Base-by-base conservation (phyloP, 345 rosid species). In the Rhodamnia rubescens region DNA sequence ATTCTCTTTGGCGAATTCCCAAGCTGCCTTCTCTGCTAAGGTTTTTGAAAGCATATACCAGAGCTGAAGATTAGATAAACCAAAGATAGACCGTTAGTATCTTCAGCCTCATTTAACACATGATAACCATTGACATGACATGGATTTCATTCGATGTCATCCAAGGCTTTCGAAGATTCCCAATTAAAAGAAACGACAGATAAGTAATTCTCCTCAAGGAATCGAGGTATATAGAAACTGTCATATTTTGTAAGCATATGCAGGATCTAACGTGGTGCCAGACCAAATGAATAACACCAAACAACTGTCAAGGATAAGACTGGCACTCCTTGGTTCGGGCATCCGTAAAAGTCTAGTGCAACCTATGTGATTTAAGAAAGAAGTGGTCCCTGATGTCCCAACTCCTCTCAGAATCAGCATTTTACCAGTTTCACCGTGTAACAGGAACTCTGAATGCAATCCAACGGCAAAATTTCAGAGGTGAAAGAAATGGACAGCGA, bases 1-100 rank as follows among this genome's bases (percentile, higher is more conserved):
- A 27, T 90, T 89, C 83, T 91, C 91, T 83, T 89, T 83, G n/a
- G 90, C 36, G 83, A 88, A 89, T 84, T 88, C 83, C 91, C 92
- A 91, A 13, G 92, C 93, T 84, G 90, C 92, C 50, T 88, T 83
- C 86, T 92, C 93, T 1, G 93, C 92, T 87, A 89, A 88, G 16
- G 88, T 91, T 86, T 92, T 92, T 52, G 91, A 58, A 18, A 92
- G 89, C 29, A 49, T 2, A 85, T 92, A 91, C 91, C 92, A 91
- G 5, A 15, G 52, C 91, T 90, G 89, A 51, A 2, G 47, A 50
- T 50, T 50, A 11, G 14, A 50, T 49, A 50, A 50, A 50, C 13
- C 52, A 11, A 50, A 50, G 52, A 50, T 50, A 10, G 82, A 57
- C 78, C 1, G 58, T 44, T 50, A 52, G n/a, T 22, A 49, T 82